Base-by-base conservation (phyloP, 1,139 yeast genomes). In the Saccharomyces hybrid region DNA sequence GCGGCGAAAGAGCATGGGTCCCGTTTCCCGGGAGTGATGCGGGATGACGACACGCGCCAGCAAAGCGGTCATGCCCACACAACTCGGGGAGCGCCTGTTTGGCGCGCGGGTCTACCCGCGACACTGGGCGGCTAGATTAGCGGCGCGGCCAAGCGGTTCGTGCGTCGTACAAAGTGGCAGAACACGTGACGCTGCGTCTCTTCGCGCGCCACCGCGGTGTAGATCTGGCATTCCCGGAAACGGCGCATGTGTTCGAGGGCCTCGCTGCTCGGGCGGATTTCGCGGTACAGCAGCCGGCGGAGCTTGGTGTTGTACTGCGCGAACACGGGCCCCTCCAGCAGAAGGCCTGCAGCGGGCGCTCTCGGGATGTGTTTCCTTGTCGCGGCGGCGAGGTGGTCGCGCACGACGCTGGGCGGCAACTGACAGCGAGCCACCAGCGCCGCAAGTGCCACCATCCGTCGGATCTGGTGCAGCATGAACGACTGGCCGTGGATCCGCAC, bases 361-460 rank as follows among this genome's bases (percentile, higher is more conserved):
- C 32, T 27, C 24, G 52, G 52, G 12, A 50, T 50, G 19, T 44
- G 21, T 9, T 16, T 42, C 14, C 21, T 49, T 16, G 26, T 5
- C 24, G 27, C 16, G 34, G 34, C 11, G 48, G 21, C n/a, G 34
- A 27, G 7, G 27, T 34, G 9, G 24, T 26, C 9, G 19, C 29
- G 27, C 16, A 27, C 27, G 42, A 21, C 19, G 7, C 16, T 34
- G 44, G 21, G 21, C 24, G 52, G 47, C 14, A 26, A 38, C 34
- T 42, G 27, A 16, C 32, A 26, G 11, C 48, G 38, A 38, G 4
- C 48, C 5, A 14, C 48, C 14, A 27, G 19, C 12, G 52, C 34
- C 2, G 91, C 93, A 89, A 89, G 83, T 38, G 96, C 89, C 55
- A 90, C 86, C 97, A 90, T 90, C 68, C 90, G 90, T 66, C 97